phyloP scores from a whole-genome alignment of 1,284 basidiomycete genomes.

The Cerioporus squamosus region DNA sequence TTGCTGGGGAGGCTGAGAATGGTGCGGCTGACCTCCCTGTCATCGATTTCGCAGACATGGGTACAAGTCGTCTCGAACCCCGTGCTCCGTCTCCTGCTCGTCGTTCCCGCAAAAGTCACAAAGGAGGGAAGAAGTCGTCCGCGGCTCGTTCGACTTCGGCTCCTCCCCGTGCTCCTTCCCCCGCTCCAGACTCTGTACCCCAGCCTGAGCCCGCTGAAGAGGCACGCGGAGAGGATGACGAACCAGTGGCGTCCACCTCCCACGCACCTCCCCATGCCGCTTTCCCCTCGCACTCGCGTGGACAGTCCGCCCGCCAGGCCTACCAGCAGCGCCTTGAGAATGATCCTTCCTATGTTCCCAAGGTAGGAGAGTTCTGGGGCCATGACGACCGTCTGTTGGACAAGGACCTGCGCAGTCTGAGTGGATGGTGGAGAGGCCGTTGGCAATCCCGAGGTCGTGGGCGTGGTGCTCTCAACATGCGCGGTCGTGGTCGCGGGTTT shows the following conservation, averaged over 20 bases:
- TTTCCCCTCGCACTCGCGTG: constrained; percentile 41
- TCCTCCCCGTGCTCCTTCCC: constrained; percentile 16
- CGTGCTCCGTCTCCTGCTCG: constrained; percentile 22
- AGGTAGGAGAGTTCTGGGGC: constrained; percentile 89
- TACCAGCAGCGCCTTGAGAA: constrained; percentile 77
- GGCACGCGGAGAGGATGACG: constrained; percentile 31
- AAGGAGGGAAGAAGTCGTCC: constrained; percentile 27
- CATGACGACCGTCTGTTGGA: constrained; percentile 86
- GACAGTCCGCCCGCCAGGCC: constrained; percentile 71
- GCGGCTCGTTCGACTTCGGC: constrained; percentile 25
- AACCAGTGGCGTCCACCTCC: constrained; percentile 34
- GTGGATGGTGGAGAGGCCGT: constrained; percentile 81
- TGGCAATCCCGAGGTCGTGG: constrained; percentile 74
- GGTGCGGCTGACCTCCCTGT: constrained; percentile 70
- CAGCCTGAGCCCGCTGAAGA: constrained; percentile 12
- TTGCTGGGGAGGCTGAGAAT: constrained; percentile 67
- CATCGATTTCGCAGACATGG: constrained; percentile 78
- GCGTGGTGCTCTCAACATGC: constrained; percentile 49
- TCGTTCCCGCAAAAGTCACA: constrained; percentile 32
- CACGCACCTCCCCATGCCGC: constrained; percentile 18
- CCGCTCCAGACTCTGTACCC: constrained; percentile 18
- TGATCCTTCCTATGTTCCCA: constrained; percentile 87
- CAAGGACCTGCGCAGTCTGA: constrained; percentile 74
- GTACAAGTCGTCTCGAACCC: constrained; percentile 27
- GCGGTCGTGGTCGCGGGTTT: constrained; percentile 59